Evolutionary conservation across 306 rosid genomes (phyloP).

Genomic region (Hippophae tibetana): DNA sequence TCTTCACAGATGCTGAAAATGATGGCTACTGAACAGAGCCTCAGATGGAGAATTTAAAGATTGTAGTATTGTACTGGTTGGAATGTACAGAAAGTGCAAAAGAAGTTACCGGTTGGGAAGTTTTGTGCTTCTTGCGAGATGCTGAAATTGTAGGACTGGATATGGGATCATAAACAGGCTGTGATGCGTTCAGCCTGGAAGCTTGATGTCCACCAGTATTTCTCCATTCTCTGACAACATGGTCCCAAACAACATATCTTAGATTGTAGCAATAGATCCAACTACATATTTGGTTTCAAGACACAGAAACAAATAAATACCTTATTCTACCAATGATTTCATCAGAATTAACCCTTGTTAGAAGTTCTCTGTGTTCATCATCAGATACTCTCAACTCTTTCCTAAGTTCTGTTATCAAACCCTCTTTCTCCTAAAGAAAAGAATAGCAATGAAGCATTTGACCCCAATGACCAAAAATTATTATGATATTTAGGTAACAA

Average conservation of each 20-base stretch:
- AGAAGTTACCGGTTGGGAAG: slow-evolving; percentile 52
- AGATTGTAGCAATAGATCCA: not conserved
- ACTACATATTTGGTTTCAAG: slow-evolving; percentile 10
- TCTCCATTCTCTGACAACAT: slow-evolving; percentile 77
- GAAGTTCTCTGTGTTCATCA: slow-evolving; percentile 89
- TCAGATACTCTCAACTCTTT: slow-evolving; percentile 97
- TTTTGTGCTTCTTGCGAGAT: slow-evolving; percentile 86
- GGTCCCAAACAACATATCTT: slow-evolving; percentile 15
- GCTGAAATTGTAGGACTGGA: slow-evolving; percentile 73
- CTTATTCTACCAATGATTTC: slow-evolving; percentile 72
- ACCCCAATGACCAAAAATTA: slow-evolving; percentile 14
- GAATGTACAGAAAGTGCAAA: slow-evolving; percentile 12
- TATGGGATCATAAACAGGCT: slow-evolving; percentile 49
- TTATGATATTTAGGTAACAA: slow-evolving; percentile 7
- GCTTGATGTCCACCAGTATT: slow-evolving; percentile 63
- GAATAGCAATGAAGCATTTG: slow-evolving; percentile 6
- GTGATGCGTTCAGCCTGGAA: slow-evolving; percentile 55
- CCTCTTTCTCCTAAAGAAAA: slow-evolving; percentile 78
- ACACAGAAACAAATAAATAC: slow-evolving; percentile 22
- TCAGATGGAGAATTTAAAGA: slow-evolving; percentile 14
- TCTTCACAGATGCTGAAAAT: too few relatives aligned
- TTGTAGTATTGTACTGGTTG: not conserved
- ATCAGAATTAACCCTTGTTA: slow-evolving; percentile 73
- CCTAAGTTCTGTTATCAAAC: slow-evolving; percentile 94
- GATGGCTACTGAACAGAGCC: slow-evolving; percentile 2